A percentile compares a stretch with the other conserved stretches of the same genome.
Conservation (phyloP, 495 filamentous ascomycete species). For the Geoglossum glabrum region DNA sequence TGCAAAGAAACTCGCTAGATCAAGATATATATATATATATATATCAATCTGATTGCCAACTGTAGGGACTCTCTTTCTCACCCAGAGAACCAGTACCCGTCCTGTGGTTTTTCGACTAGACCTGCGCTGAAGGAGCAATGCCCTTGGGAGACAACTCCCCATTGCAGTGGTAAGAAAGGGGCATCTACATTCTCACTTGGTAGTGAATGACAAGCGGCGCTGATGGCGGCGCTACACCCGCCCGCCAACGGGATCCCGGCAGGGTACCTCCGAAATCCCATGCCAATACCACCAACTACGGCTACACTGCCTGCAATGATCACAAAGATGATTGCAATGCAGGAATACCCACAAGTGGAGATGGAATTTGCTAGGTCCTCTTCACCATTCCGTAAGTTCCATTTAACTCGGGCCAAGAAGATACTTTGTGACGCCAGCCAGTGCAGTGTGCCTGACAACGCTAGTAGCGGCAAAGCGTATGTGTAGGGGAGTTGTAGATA, state of each 20-base stretch:
- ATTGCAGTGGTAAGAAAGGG: slow-evolving; percentile 13
- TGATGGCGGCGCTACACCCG: slow-evolving; percentile 25
- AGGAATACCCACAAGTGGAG: slow-evolving; percentile 13
- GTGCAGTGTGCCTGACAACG: slow-evolving; percentile 18
- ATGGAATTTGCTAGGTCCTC: slow-evolving; percentile 6
- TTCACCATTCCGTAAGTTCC: not conserved
- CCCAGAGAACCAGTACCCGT: not conserved
- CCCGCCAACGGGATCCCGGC: slow-evolving; percentile 22
- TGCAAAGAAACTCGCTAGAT: no score
- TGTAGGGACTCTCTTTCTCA: not conserved
- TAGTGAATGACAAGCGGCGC: slow-evolving; percentile 26
- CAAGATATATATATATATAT: no score
- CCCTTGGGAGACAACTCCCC: slow-evolving; percentile 16
- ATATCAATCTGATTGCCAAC: no score
- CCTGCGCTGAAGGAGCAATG: slow-evolving; percentile 7
- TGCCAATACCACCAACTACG: slow-evolving; percentile 11
- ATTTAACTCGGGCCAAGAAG: slow-evolving; percentile 19
- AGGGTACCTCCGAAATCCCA: slow-evolving; percentile 13
- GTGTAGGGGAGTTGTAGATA: slow-evolving; percentile 27
- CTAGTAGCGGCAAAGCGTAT: slow-evolving; percentile 21
- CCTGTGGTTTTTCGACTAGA: not conserved
- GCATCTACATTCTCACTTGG: slow-evolving; percentile 5
- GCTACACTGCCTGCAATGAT: slow-evolving; percentile 15
- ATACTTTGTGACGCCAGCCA: slow-evolving; percentile 23
- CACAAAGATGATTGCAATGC: slow-evolving; percentile 14